These are phyloP conservation scores for Aplosporella prunicola DNA, from an alignment of 2,329 filamentous ascomycete genomes.

Conservation along the genomic window DNA sequence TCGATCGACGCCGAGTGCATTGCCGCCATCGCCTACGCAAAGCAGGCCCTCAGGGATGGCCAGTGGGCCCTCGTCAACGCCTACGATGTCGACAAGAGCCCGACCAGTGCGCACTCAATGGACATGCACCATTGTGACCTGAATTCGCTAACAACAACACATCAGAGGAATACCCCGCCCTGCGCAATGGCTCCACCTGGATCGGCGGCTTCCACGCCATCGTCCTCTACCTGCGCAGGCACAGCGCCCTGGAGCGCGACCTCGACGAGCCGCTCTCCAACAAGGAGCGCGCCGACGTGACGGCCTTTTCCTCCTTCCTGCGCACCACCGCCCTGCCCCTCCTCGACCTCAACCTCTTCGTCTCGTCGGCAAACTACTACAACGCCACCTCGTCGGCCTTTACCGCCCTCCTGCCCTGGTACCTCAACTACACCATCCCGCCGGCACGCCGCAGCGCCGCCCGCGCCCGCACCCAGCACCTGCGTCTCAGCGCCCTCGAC, in stretches of 20 bases:
- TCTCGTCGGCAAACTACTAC: constrained; percentile 81
- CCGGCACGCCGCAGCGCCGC: constrained; percentile 62
- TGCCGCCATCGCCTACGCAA: constrained; percentile 69
- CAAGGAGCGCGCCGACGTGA: constrained; percentile 34
- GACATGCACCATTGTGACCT: too few species aligned
- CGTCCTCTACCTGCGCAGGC: constrained; percentile 43
- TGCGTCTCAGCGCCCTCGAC: constrained; percentile 39
- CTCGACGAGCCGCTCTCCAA: constrained; percentile 22
- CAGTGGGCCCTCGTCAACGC: constrained; percentile 32
- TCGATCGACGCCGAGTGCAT: constrained; percentile 90
- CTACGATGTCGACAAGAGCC: constrained; percentile 58
- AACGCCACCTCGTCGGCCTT: constrained; percentile 69
- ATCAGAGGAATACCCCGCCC: constrained; percentile 47
- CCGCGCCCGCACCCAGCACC: constrained; percentile 51
- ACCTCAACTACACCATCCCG: constrained; percentile 79
- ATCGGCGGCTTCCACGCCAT: constrained; percentile 54
- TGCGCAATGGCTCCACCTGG: constrained; percentile 48
- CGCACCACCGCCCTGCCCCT: constrained; percentile 65
- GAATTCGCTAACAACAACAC: constrained; percentile 10
- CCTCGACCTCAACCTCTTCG: constrained; percentile 79
- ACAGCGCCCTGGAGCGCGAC: constrained; percentile 19
- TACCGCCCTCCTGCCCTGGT: constrained; percentile 70
- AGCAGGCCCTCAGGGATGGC: constrained; percentile 47
- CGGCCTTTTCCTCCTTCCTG: constrained; percentile 54
- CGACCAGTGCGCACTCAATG: constrained; percentile 46